A percentile compares a stretch with the other conserved stretches of the same genome.
Conservation (phyloP, 2,329 filamentous ascomycete species). For the Ophiostoma fasciatum region DNA sequence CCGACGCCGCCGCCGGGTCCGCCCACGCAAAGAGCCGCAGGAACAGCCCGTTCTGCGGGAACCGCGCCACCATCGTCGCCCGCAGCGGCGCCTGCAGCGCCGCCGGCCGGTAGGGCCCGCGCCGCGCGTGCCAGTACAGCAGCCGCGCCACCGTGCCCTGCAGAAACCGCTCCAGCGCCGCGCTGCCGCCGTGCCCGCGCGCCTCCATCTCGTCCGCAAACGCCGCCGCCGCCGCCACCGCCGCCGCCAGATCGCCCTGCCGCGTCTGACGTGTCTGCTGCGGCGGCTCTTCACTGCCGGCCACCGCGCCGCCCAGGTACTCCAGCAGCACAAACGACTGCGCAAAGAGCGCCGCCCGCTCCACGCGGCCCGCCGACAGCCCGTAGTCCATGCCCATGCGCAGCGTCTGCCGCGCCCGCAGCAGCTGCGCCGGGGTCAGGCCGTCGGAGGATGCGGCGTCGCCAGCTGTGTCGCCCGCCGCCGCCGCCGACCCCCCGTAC, state of each 20-base stretch:
- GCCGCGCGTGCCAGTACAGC: conserved; percentile 48
- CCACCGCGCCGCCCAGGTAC: conserved; percentile 57
- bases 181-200: conserved; percentile 18
- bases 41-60: conserved; percentile 65
- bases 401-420: conserved; percentile 41
- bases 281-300: neutral
- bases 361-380: conserved; percentile 32
- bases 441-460: neutral
- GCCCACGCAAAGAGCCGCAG: conserved; percentile 59
- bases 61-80: conserved; percentile 44
- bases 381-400: conserved; percentile 38
- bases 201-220: conserved; percentile 29
- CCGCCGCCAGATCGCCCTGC: conserved; percentile 39
- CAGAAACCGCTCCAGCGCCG: conserved; percentile 47
- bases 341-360: conserved; percentile 37
- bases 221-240: conserved; percentile 25
- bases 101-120: conserved; percentile 51
- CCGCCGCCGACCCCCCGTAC: no score
- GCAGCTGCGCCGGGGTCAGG: conserved; percentile 24
- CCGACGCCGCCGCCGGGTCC: conserved; percentile 30
- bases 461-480: conserved; percentile 8
- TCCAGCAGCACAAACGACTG: conserved; percentile 50
- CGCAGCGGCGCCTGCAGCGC: conserved; percentile 48
- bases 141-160: conserved; percentile 50
- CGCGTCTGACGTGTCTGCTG: conserved; percentile 15